A percentile compares a stretch with the other conserved stretches of the same genome.
These are phyloP conservation scores for Alternaria burnsii DNA, from an alignment of 2,329 filamentous ascomycete genomes.

Conservation along the genomic window DNA sequence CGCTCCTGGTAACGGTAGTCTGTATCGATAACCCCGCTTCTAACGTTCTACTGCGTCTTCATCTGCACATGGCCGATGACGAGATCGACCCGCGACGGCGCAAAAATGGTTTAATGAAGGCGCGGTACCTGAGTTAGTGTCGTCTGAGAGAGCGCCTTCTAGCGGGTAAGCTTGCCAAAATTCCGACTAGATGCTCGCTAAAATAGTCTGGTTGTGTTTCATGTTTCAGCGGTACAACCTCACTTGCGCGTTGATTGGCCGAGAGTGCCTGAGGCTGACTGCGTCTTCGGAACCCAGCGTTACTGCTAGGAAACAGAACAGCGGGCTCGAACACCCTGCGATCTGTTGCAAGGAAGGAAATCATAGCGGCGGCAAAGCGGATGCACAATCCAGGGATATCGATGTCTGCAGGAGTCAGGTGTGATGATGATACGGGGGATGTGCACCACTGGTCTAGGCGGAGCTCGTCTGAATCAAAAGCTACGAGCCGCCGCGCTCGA, in stretches of 20 bases:
- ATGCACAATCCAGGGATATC: constrained; percentile 21
- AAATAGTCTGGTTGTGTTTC: constrained; percentile 40
- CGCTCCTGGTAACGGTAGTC: constrained; percentile 1
- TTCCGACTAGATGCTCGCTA: constrained; percentile 29
- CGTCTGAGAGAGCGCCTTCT: constrained; percentile 39
- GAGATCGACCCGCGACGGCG: constrained; percentile 10
- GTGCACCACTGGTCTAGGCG: constrained; percentile 14
- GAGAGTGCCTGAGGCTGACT: constrained; percentile 30
- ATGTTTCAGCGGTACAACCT: constrained; percentile 32
- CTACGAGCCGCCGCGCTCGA: constrained; percentile 17
- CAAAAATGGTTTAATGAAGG: constrained; percentile 37
- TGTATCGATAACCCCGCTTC: constrained; percentile 15
- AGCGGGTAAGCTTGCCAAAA: constrained; percentile 32
- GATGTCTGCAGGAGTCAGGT: constrained; percentile 16
- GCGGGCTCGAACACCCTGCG: constrained; percentile 23
- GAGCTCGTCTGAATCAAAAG: constrained; percentile 32
- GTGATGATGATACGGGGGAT: constrained; percentile 7
- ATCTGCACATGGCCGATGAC: constrained; percentile 12
- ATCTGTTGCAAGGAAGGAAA: constrained; percentile 39
- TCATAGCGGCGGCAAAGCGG: constrained; percentile 29
- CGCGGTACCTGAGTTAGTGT: constrained; percentile 40
- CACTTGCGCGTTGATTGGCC: constrained; percentile 35
- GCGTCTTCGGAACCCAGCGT: constrained; percentile 29
- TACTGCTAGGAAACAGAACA: constrained; percentile 26
- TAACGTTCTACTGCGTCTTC: constrained; percentile 17